Evolutionary conservation across 129 eudicot species (phyloP).

Genomic region (Glebionis coronaria): DNA sequence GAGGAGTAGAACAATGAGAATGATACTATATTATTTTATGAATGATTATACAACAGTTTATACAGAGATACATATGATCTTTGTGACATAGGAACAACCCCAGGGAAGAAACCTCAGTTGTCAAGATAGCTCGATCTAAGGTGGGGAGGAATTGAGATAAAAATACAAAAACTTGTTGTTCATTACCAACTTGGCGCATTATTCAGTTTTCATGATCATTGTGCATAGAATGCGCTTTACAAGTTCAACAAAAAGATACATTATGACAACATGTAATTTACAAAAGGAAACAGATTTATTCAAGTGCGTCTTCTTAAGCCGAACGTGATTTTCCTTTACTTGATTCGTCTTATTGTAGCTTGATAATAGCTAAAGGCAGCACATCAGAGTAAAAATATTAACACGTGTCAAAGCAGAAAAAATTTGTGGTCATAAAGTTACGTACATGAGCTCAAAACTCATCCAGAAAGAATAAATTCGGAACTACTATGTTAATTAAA

Average conservation of each 20-base stretch:
- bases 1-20: too few relatives aligned
- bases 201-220: neutral
- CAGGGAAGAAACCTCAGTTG: neutral
- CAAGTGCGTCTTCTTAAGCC: slow-evolving; percentile 6
- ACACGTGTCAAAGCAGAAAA: neutral
- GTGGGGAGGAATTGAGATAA: too few relatives aligned
- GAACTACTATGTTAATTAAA: neutral
- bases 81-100: too few relatives aligned
- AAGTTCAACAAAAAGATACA: neutral
- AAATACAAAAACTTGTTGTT: too few relatives aligned
- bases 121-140: too few relatives aligned
- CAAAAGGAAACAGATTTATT: slow-evolving; percentile 9
- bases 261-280: neutral
- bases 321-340: slow-evolving; percentile 6
- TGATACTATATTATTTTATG: too few relatives aligned
- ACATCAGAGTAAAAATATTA: neutral
- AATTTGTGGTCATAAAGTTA: neutral
- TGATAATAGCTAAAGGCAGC: neutral
- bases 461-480: neutral
- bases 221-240: neutral
- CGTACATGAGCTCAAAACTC: neutral
- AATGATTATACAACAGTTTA: too few relatives aligned
- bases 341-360: neutral
- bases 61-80: too few relatives aligned
- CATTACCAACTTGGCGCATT: neutral